Base-by-base conservation (phyloP, 108 stramenopile genomes). In the Tribonema minus region DNA sequence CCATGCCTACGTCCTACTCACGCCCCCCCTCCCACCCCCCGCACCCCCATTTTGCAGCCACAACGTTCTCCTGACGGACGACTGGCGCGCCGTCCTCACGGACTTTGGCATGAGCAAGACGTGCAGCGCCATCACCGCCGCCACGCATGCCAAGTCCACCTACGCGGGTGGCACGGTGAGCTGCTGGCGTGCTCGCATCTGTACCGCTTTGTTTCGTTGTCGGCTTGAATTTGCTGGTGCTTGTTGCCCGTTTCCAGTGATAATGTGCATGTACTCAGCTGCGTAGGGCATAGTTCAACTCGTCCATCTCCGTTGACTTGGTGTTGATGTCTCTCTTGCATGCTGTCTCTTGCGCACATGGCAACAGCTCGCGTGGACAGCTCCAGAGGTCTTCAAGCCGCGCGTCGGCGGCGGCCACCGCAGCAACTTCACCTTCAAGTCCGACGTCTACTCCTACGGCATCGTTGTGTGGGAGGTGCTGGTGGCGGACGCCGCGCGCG, bases 361-460 rank as follows among this genome's bases (percentile, higher is more conserved):
- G n/a, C n/a, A n/a, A n/a, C n/a, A n/a, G n/a, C 20, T 54, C 9
- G 46, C 46, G 20, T 54, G 46, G 46, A 54, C 46, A 54, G 46
- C 46, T 9, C 46, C 46, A 54, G 46, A 54, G 20, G 20, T 54
- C 20, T 54, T 54, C 46, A 54, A 54, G 9, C 15, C 46, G 20
- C 46, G 46, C 20, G 15, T 9, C 9, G 46, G 46, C 46, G 46
- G 15, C 9, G 20, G 15, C 20, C 9, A 54, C 46, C 20, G 15
- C 9, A 54, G 15, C 20, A 54, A 54, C 46, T 54, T 54, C 20
- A 73, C 61, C 39, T 62, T 64, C 63, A 73, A n/a, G 63, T 36
- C 54, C 72, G 72, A 73, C 4, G 72, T 73, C n/a, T 73, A 64
- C 72, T 38, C 61, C 61, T 73, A 62, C 25, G 72, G 37, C 1